A percentile compares a stretch with the other conserved stretches of the same genome.
phyloP scores from a whole-genome alignment of 2,329 filamentous ascomycete genomes.

The Ascocoryne sarcoides region DNA sequence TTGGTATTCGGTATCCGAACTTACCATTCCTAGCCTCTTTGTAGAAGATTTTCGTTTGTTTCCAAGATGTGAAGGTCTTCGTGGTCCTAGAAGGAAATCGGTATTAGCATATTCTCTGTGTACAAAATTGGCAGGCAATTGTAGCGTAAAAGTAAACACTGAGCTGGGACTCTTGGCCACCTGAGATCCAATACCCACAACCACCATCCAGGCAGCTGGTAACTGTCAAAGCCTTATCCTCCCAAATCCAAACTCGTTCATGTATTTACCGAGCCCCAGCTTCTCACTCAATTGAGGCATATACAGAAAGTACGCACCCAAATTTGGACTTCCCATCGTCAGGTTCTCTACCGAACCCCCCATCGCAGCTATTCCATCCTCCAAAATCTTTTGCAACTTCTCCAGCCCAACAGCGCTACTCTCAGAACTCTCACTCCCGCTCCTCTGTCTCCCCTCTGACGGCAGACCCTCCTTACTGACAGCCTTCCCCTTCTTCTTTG shows the following conservation, averaged over 20 bases:
- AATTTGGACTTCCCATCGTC: neutral
- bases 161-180: too few relatives aligned
- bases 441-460: slow-evolving; percentile 29
- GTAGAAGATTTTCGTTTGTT: slow-evolving; percentile 13
- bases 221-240: too few relatives aligned
- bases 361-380: slow-evolving; percentile 47
- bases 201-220: too few relatives aligned
- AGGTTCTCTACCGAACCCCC: neutral
- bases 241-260: too few relatives aligned
- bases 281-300: too few relatives aligned
- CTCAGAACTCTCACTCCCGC: slow-evolving; percentile 54
- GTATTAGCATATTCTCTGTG: slow-evolving; percentile 16
- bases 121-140: too few relatives aligned
- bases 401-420: slow-evolving; percentile 68
- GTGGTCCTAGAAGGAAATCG: slow-evolving; percentile 18
- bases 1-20: slow-evolving; percentile 77
- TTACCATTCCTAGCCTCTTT: slow-evolving; percentile 35
- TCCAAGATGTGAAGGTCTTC: slow-evolving; percentile 12
- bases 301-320: neutral
- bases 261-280: too few relatives aligned
- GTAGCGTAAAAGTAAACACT: too few relatives aligned
- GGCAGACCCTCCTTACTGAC: slow-evolving; percentile 15
- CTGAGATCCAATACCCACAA: too few relatives aligned
- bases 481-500: slow-evolving; percentile 42
- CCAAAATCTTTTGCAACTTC: slow-evolving; percentile 69